A percentile compares a stretch with the other conserved stretches of the same genome.
phyloP scores from a whole-genome alignment of 148 eudicot genomes.

The Amaranthus palmeri region DNA sequence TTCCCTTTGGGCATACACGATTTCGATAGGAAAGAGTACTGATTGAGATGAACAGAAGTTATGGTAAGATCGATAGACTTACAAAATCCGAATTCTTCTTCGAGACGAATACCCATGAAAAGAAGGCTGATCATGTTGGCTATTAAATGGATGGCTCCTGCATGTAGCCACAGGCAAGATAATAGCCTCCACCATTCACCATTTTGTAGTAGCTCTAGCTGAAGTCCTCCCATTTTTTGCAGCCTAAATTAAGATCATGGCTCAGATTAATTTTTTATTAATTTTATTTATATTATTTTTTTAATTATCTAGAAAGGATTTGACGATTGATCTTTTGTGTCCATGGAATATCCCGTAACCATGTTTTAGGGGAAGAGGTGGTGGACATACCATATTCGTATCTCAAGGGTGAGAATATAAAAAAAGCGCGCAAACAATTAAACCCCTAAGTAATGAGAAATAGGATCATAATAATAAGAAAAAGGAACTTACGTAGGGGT shows the following conservation, averaged over 20 bases:
- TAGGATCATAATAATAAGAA: no score
- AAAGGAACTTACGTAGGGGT: constrained; percentile 29
- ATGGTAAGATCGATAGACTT: constrained; percentile 16
- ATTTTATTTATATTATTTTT: no score
- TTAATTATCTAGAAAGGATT: no score
- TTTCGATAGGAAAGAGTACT: no score
- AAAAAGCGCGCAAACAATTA: background rate
- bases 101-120: constrained; percentile 40
- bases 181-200: constrained; percentile 46
- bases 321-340: no score
- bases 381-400: no score
- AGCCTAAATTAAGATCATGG: constrained; percentile 21
- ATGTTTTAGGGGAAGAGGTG: no score
- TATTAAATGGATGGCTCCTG: constrained; percentile 39
- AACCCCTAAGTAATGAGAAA: no score
- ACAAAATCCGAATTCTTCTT: constrained; percentile 43
- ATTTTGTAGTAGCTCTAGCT: constrained; percentile 29
- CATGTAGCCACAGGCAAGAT: constrained; percentile 46
- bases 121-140: constrained; percentile 50
- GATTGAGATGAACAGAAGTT: no score
- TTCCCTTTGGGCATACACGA: no score
- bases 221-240: constrained; percentile 38
- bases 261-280: no score
- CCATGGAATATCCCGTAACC: no score
- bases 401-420: background rate